Base-by-base conservation (phyloP, 176 grass and related monocot genomes). In the Lolium multiflorum region DNA sequence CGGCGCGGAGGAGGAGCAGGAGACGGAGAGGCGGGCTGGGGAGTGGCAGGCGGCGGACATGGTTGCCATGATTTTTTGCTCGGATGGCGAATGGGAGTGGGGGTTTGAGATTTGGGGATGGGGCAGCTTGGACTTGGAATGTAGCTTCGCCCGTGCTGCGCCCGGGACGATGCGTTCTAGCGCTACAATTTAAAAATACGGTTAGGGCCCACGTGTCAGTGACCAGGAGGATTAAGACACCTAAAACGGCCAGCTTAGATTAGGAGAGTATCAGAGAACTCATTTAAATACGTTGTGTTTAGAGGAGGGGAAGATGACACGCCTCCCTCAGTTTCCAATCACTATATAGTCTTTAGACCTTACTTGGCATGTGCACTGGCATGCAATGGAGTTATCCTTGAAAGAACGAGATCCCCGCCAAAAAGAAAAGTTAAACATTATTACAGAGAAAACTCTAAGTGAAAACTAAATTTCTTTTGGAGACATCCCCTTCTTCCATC, bases 21-120 rank as follows among this genome's bases (percentile, higher is more conserved):
- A 58, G 71, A 86, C 35, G 58, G 44, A 35, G 17, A 81, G 38
- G 79, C 80, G 89, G 1, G 82, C 49, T 14, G 87, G 74, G 20
- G 58, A 87, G 75, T 80, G 70, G 67, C 82, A 82, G 43, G 5
- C 46, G 44, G 43, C 65, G 75, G 87, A 79, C 88, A 86, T 90
- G 0, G 31, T 71, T 17, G 31, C 31, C 17, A 57, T 86, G 79
- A 72, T 78, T 54, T 71, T 78, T 54, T 71, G 1, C 47, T 52
- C 26, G 24, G 14, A 7, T 22, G 83, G 21, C 11, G 61, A 67
- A 5, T 43, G n/a, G 37, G 22, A 50, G 2, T 43, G n/a, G 37
- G 37, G n/a, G 37, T 56, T 41, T 43, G 72, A 77, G 86, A 73
- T 80, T 79, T 50, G 35, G 44, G 50, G 71, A 37, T 66, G 14